These are phyloP conservation scores for Claviceps sp. DNA, from an alignment of 2,329 filamentous ascomycete genomes.

Conservation along the genomic window DNA sequence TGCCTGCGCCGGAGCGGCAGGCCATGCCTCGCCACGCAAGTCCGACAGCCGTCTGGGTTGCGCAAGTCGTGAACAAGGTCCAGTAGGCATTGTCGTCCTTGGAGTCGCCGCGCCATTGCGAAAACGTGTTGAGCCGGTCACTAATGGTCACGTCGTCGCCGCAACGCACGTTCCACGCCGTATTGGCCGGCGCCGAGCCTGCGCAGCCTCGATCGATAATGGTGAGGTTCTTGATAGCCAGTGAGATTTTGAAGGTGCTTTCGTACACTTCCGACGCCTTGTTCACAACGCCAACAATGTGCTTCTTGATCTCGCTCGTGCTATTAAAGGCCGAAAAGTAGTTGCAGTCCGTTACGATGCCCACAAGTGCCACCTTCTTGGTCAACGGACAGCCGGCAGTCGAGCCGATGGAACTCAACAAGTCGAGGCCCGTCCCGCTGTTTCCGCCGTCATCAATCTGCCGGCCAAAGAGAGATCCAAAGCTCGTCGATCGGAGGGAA, in stretches of 20 bases:
- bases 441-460: conserved; percentile 60
- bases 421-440: conserved; percentile 54
- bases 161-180: conserved; percentile 78
- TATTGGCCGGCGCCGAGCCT: conserved; percentile 46
- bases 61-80: conserved; percentile 74
- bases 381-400: conserved; percentile 76
- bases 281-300: conserved; percentile 76
- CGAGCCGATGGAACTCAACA: conserved; percentile 65
- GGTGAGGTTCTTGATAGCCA: conserved; percentile 77
- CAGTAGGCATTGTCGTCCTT: conserved; percentile 81
- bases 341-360: conserved; percentile 84
- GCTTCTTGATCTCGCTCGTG: conserved; percentile 46
- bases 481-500: conserved; percentile 43
- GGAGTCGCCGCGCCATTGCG: conserved; percentile 68
- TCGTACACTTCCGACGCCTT: conserved; percentile 80
- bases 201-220: conserved; percentile 67
- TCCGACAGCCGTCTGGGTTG: conserved; percentile 73
- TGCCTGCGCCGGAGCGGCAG: conserved; percentile 49
- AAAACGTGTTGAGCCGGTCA: conserved; percentile 75
- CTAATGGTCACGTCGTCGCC: conserved; percentile 49
- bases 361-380: conserved; percentile 82
- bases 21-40: conserved; percentile 87
- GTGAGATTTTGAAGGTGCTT: conserved; percentile 82
- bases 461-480: conserved; percentile 57
- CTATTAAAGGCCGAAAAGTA: conserved; percentile 64